Evolutionary conservation across 2,329 filamentous ascomycete genomes (phyloP).

Genomic region (Penicillium janthinellum): DNA sequence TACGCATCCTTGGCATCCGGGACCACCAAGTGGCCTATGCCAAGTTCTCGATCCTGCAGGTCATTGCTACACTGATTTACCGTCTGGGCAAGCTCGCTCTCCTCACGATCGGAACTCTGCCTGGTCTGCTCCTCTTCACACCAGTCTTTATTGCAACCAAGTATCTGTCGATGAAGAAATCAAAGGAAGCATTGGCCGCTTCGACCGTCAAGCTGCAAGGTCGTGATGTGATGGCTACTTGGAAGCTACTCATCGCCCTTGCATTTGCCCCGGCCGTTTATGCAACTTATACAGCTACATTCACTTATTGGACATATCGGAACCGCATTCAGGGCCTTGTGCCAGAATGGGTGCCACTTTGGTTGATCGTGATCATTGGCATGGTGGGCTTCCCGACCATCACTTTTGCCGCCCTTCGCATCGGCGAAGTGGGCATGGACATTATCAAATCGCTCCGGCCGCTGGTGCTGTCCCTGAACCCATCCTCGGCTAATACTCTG

Average conservation of each 20-base stretch:
- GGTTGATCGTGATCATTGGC: slow-evolving; percentile 71
- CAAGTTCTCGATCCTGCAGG: slow-evolving; percentile 74
- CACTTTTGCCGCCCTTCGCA: slow-evolving; percentile 89
- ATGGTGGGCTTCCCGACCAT: slow-evolving; percentile 82
- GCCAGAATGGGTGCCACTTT: slow-evolving; percentile 77
- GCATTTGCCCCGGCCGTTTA: slow-evolving; percentile 81
- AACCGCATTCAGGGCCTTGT: slow-evolving; percentile 83
- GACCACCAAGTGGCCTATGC: slow-evolving; percentile 96
- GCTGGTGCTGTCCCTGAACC: slow-evolving; percentile 80
- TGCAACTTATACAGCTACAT: slow-evolving; percentile 73
- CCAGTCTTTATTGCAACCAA: slow-evolving; percentile 86
- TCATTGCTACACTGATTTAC: slow-evolving; percentile 76
- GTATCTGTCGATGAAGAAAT: slow-evolving; percentile 78
- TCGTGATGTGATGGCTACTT: slow-evolving; percentile 87
- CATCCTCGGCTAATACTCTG: slow-evolving; percentile 80
- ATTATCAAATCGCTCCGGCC: slow-evolving; percentile 93
- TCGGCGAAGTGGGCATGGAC: slow-evolving; percentile 98
- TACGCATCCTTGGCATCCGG: slow-evolving; percentile 81
- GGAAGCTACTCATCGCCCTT: slow-evolving; percentile 88
- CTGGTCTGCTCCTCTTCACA: slow-evolving; percentile 82
- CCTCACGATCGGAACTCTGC: slow-evolving; percentile 78
- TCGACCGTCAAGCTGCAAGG: slow-evolving; percentile 88
- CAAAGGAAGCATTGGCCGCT: slow-evolving; percentile 77
- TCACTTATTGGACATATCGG: slow-evolving; percentile 75
- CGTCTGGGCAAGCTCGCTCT: slow-evolving; percentile 75